Base-by-base conservation (phyloP, 2,329 filamentous ascomycete genomes). In the Beauveria asiatica region DNA sequence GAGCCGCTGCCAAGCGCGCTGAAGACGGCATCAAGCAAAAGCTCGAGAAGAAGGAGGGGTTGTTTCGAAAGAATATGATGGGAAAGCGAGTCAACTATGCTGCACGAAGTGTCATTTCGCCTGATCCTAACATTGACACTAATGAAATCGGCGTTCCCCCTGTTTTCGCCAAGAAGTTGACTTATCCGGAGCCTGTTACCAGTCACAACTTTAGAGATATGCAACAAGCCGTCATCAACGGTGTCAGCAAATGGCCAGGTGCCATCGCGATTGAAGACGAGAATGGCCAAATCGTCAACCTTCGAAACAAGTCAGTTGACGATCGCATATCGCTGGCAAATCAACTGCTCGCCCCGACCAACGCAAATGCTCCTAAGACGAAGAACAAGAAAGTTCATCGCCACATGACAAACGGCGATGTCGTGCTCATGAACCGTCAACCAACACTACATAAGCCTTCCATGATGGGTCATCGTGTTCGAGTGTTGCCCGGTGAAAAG, bases 21-120 rank as follows among this genome's bases (percentile, higher is more conserved):
- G 90, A 95, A 63, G 92, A 96, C 64, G 94, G 95, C 67, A 96
- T 99, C 76, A 99, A 99, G 76, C 94, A 99, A 71, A 89, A 92
- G 70, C 81, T 99, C 30, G 94, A 99, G 76, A 99, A 99, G 80
- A 99, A 99, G 76, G 95, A 99, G 70, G 94, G 94, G 65, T 81
- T 99, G 33, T 99, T 99, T 80, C 83, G 94, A 68, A 97, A 96
- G 79, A 97, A 99, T 75, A 97, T 99, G 94, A 99, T 99, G 94
- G 94, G 94, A 63, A 99, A 99, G 80, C 92, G 94, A 79, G 94
- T 99, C 76, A 97, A 99, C 74, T 97, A 94, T 72, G 94, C 94
- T 54, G 94, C 94, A 42, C 88, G 94, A 72, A 96, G 90, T 81
- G 94, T 99, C 72, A 99, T 99, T 67, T 97, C 93, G 10, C 94